Evolutionary conservation across 2,329 filamentous ascomycete species (phyloP).

Genomic region (Diaporthe caulivora): DNA sequence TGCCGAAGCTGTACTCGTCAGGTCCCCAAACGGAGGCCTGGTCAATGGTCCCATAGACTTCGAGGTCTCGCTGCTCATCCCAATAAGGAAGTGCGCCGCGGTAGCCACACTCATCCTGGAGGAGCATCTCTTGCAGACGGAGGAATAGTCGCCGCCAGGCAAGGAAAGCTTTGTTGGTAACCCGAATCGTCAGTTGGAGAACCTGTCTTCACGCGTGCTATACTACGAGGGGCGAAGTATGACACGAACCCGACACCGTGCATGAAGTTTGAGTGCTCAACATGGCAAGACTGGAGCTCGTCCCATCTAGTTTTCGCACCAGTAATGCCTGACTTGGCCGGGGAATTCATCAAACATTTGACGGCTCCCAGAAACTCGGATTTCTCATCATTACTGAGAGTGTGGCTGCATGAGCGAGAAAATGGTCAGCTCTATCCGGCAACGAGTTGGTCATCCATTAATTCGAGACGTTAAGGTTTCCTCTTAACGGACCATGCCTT

Average conservation of each 20-base stretch:
- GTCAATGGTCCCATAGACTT: background rate
- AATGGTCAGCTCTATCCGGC: background rate
- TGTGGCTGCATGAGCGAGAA: background rate
- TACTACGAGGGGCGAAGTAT: background rate
- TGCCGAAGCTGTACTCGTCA: conserved; percentile 10
- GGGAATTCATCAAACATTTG: conserved; percentile 8
- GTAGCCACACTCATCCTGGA: background rate
- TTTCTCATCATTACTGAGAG: background rate
- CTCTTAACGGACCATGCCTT: background rate
- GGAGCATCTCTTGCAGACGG: background rate
- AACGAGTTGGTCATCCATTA: background rate
- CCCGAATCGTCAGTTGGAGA: background rate
- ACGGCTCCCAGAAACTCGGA: conserved; percentile 4
- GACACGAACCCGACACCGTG: conserved; percentile 14
- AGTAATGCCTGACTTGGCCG: background rate
- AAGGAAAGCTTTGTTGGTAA: background rate
- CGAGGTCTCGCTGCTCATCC: conserved; percentile 20
- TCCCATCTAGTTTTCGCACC: conserved; percentile 12
- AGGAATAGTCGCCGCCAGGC: conserved; percentile 8
- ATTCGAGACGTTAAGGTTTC: accelerated
- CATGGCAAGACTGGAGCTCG: conserved; percentile 23
- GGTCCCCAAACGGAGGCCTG: background rate
- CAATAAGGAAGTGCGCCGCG: conserved; percentile 8
- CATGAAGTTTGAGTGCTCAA: conserved; percentile 15
- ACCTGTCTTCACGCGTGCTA: background rate